A percentile compares a stretch with the other conserved stretches of the same genome.
Evolutionary conservation across 768 basidiomycete species (phyloP).

Genomic region (Tubosaeta sp.): DNA sequence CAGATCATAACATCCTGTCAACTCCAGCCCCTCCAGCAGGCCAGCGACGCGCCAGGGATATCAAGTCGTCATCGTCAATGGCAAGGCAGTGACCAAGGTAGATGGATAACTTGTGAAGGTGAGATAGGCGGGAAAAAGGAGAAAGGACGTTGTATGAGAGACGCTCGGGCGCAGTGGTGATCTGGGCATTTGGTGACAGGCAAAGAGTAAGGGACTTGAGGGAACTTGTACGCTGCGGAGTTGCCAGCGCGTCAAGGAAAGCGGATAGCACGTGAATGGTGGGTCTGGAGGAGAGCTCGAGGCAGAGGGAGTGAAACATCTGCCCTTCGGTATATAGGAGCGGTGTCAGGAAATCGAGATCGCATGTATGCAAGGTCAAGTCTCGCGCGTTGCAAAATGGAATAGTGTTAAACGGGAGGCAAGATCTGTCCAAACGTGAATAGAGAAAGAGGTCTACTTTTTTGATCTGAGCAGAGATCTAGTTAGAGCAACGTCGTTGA

Average conservation of each 20-base stretch:
- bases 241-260: neutral
- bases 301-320: neutral
- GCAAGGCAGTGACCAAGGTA: neutral
- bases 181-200: neutral
- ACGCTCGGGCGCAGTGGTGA: no score
- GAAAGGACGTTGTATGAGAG: no score
- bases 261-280: neutral
- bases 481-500: no score
- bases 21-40: no score
- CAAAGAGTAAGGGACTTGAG: neutral
- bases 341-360: neutral
- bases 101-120: neutral
- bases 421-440: neutral
- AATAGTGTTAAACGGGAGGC: neutral
- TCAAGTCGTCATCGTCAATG: no score
- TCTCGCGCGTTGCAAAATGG: neutral
- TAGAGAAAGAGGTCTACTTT: neutral
- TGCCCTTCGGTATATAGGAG: neutral
- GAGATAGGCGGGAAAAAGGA: neutral
- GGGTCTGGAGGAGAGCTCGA: neutral
- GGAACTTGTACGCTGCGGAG: neutral
- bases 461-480: neutral
- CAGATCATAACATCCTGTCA: no score
- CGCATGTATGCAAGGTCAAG: neutral
- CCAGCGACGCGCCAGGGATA: no score